These are phyloP conservation scores for Solanum arcanum DNA, from an alignment of 257 asterid species.

Conservation along the genomic window DNA sequence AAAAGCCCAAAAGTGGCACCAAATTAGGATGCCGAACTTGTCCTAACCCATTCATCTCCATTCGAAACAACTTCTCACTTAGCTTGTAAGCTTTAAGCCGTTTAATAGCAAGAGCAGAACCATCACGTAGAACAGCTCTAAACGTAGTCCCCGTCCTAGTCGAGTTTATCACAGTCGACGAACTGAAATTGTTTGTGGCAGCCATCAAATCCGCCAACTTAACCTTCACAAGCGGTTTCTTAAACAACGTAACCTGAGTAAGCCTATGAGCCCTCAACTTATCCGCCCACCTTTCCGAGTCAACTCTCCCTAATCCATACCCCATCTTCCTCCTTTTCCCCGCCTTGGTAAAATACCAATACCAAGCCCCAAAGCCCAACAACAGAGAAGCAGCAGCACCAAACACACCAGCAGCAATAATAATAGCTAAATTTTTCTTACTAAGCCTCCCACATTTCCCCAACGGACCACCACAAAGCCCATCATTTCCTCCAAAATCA, in stretches of 20 bases:
- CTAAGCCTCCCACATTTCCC: slow-evolving; percentile 76
- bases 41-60: slow-evolving; percentile 87
- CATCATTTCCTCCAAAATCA: slow-evolving; percentile 43
- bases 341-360: slow-evolving; percentile 45
- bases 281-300: slow-evolving; percentile 52
- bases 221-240: slow-evolving; percentile 85
- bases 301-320: slow-evolving; percentile 38
- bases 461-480: slow-evolving; percentile 62
- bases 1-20: slow-evolving; percentile 83
- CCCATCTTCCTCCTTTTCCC: slow-evolving; percentile 41
- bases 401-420: slow-evolving; percentile 73
- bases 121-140: slow-evolving; percentile 64
- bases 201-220: slow-evolving; percentile 62
- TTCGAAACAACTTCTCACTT: slow-evolving; percentile 66
- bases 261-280: slow-evolving; percentile 66
- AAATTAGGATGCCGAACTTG: slow-evolving; percentile 90
- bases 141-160: slow-evolving; percentile 76
- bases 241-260: slow-evolving; percentile 65
- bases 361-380: slow-evolving; percentile 78
- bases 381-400: slow-evolving; percentile 77
- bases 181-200: slow-evolving; percentile 56
- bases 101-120: slow-evolving; percentile 67
- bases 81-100: slow-evolving; percentile 48
- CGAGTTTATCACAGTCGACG: slow-evolving; percentile 37
- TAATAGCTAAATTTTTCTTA: slow-evolving; percentile 56